Conservation (phyloP, 2,329 filamentous ascomycete genomes). For the Xylariaceae sp. region DNA sequence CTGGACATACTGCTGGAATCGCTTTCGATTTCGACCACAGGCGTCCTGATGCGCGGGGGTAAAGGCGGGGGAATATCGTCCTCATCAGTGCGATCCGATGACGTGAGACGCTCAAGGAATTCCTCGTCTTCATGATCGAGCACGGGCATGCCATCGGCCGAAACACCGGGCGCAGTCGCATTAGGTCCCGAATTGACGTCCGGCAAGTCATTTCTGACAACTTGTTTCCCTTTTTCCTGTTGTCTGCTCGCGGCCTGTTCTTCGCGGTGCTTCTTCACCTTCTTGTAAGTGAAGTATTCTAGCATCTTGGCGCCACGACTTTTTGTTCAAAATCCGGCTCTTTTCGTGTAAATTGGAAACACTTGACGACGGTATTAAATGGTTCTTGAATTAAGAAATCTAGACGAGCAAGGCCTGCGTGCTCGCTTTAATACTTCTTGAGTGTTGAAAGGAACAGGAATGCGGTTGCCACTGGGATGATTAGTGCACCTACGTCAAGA, state of each 20-base stretch:
- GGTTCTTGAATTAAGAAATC: not conserved
- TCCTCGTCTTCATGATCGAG: conserved; percentile 53
- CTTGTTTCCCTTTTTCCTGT: conserved; percentile 22
- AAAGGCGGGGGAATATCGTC: conserved; percentile 48
- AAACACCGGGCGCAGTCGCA: conserved; percentile 11
- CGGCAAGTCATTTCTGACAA: conserved; percentile 21
- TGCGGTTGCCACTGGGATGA: not conserved
- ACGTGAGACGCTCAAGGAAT: conserved; percentile 53
- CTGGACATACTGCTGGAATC: conserved; percentile 36
- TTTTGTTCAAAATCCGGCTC: not conserved
- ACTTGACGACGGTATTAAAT: not conserved
- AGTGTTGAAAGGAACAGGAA: not conserved
- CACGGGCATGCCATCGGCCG: conserved; percentile 38
- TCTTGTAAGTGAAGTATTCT: conserved; percentile 59
- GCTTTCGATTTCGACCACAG: conserved; percentile 46
- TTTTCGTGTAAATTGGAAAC: not conserved
- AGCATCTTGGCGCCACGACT: conserved; percentile 42
- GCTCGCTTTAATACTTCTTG: not conserved
- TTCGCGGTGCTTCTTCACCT: conserved; percentile 54
- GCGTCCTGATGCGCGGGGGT: conserved; percentile 48
- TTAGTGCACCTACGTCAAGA: not conserved
- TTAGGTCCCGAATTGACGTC: conserved; percentile 5
- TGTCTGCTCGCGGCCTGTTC: conserved; percentile 38
- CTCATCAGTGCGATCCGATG: conserved; percentile 36
- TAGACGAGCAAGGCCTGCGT: not conserved